Percentiles rank a stretch among this genome's conserved stretches.
phyloP scores from a whole-genome alignment of 257 asterid species.

The Solanum pinnatisectum region DNA sequence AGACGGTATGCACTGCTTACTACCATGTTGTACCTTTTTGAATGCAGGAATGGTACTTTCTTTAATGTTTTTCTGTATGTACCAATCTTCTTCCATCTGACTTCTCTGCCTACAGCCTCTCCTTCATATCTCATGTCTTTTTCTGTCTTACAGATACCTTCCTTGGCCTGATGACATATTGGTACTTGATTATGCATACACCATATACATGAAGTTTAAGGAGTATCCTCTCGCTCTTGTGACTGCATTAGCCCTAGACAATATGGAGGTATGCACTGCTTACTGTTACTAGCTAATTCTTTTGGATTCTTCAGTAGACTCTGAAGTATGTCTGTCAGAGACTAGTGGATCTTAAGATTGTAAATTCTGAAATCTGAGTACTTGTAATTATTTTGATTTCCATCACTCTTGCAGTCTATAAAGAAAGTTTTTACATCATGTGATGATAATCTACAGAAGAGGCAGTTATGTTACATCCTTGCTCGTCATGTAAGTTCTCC shows the following conservation, averaged over 20 bases:
- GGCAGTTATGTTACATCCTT: slow-evolving; percentile 75
- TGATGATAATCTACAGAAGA: slow-evolving; percentile 41
- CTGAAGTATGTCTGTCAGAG: not conserved
- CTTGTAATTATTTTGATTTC: not conserved
- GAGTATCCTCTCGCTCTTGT: slow-evolving; percentile 81
- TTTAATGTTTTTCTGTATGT: not conserved
- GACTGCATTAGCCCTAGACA: slow-evolving; percentile 72
- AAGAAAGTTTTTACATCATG: slow-evolving; percentile 57
- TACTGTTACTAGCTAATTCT: not conserved
- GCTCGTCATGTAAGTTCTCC: slow-evolving; percentile 80
- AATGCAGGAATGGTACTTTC: not conserved
- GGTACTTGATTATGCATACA: slow-evolving; percentile 71
- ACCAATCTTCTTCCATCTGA: not conserved
- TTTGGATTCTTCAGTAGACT: not conserved
- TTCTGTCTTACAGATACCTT: slow-evolving; percentile 50
- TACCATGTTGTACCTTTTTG: not conserved
- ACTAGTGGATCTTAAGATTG: not conserved
- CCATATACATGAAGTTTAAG: slow-evolving; percentile 70
- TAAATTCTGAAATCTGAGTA: not conserved
- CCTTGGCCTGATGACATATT: slow-evolving; percentile 80
- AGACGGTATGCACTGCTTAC: not conserved
- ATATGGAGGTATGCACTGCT: slow-evolving; percentile 49
- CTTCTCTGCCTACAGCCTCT: not conserved
- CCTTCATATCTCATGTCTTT: not conserved
- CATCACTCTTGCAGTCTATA: slow-evolving; percentile 37